Conservation (phyloP, 371 early-diverging fungal species). For the Mortierella sp. region DNA sequence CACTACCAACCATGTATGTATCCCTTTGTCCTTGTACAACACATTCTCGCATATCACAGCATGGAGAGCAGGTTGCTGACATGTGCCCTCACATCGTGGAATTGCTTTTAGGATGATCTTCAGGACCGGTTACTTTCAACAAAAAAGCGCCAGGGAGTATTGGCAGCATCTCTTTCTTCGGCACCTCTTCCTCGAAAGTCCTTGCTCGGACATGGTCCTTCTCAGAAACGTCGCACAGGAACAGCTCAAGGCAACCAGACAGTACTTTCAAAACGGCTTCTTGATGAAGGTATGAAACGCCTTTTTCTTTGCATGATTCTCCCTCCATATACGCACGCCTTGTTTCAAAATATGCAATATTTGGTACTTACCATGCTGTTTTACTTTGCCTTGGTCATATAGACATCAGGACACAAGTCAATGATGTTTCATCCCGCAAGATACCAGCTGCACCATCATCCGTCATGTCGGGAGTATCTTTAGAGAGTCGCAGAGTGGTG, state of each 20-base stretch:
- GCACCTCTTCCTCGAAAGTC: constrained; percentile 27
- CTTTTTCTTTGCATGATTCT: neutral
- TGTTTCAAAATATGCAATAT: constrained; percentile 3
- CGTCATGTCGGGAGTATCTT: neutral
- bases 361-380: neutral
- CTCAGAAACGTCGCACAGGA: constrained; percentile 3
- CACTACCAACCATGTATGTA: constrained; percentile 21
- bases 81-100: neutral
- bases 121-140: constrained; percentile 15
- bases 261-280: constrained; percentile 23
- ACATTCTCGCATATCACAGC: neutral
- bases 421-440: constrained; percentile 22
- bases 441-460: neutral
- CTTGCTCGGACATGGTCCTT: constrained; percentile 40
- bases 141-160: constrained; percentile 19
- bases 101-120: neutral
- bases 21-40: neutral
- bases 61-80: neutral
- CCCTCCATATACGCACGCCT: neutral
- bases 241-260: neutral
- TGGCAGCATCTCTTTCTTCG: neutral
- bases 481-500: neutral
- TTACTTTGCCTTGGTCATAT: neutral
- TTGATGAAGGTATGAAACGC: constrained; percentile 25
- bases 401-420: constrained; percentile 25